Base-by-base conservation (phyloP, 805 yeast species). In the Wickerhamiella lipophila region DNA sequence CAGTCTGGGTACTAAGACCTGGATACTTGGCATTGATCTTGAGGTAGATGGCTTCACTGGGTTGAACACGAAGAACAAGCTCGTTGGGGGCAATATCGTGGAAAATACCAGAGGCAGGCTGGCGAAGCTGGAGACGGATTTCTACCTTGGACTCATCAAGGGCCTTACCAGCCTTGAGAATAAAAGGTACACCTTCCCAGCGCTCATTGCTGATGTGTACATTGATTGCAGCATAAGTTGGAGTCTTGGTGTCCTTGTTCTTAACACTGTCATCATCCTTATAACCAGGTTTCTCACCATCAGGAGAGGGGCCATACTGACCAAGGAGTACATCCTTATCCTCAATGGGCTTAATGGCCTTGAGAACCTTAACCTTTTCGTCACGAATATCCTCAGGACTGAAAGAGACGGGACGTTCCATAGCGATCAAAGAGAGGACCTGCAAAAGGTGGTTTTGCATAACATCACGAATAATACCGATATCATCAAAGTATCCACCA, bases 151-250 rank as follows among this genome's bases (percentile, higher is more conserved):
- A 83, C 61, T 81, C 88, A 65, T 89, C 86, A 52, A 92, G 71
- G n/a, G 97, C 96, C 70, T 92, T 92, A 61, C 98, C 98, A 13
- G 97, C 98, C 69, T 95, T 78, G 72, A 92, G 72, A 47, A 92
- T 81, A 62, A 92, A 78, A 49, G 98, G 98, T 41, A 92, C 97
- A 60, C 97, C 97, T 54, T 83, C 92, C 98, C 98, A 92, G 63
- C 96, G 79, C 68, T 92, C 97, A 66, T 88, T 92, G 60, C 79
- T 73, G 65, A 92, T 83, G 55, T 79, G 70, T 53, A 89, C 62
- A 19, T 80, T 76, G 51, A 92, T 62, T 2, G 96, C 96, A 11
- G 96, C 96, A 65, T 76, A 92, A 3, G 98, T 92, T 50, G 87
- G 86, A 63, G 94, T 83, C 65, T 83, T 84, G 49, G 96, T 85